phyloP scores from a whole-genome alignment of 495 filamentous ascomycete genomes.

The Aspergillus conjunctus region DNA sequence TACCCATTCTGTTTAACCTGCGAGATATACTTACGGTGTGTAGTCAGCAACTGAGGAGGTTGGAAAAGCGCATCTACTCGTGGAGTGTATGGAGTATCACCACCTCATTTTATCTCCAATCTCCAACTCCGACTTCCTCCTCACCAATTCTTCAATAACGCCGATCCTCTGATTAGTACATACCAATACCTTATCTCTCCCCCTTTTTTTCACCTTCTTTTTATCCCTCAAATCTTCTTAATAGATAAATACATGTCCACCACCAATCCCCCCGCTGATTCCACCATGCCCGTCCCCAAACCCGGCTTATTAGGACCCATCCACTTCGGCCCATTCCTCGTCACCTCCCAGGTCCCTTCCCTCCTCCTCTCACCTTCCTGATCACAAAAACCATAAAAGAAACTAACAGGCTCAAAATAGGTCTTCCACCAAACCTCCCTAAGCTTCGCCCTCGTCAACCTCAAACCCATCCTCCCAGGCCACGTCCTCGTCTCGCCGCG shows the following conservation, averaged over 20 bases:
- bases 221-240: not conserved
- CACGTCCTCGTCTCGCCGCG: conserved; percentile 77
- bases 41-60: not conserved
- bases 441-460: conserved; percentile 86
- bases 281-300: conserved; percentile 21
- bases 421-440: conserved; percentile 83
- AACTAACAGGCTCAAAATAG: conserved; percentile 33
- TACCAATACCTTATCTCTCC: not conserved
- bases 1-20: conserved; percentile 32
- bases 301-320: conserved; percentile 37
- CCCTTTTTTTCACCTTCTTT: not conserved
- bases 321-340: conserved; percentile 50
- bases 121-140: not conserved
- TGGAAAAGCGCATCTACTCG: not conserved
- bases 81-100: not conserved
- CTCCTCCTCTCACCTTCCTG: not conserved
- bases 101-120: not conserved
- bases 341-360: conserved; percentile 45
- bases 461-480: conserved; percentile 91
- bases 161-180: too few species aligned
- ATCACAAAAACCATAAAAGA: conserved; percentile 5
- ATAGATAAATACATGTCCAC: conserved; percentile 11
- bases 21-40: not conserved
- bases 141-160: not conserved
- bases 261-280: not conserved